Percentiles rank a stretch among this genome's conserved stretches.
Conservation (phyloP, 2,329 filamentous ascomycete genomes). For the Lachnellula subtilissima region DNA sequence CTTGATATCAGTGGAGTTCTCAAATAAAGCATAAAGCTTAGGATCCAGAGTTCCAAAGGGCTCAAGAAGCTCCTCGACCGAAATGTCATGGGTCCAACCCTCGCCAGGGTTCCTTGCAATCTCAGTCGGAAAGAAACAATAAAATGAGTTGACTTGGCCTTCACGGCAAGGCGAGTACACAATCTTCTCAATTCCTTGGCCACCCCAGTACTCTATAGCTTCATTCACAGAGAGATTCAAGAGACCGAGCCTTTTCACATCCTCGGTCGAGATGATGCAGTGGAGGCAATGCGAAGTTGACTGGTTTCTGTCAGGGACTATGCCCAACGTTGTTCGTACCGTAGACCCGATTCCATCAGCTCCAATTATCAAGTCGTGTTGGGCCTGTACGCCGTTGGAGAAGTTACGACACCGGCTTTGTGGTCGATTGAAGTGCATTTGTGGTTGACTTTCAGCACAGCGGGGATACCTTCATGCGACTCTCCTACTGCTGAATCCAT, state of each 20-base stretch:
- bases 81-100: constrained; percentile 23
- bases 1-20: constrained; percentile 28
- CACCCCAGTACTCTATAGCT: constrained; percentile 33
- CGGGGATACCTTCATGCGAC: constrained; percentile 50
- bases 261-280: constrained; percentile 31
- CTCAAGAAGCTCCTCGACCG: constrained; percentile 54
- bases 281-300: constrained; percentile 37
- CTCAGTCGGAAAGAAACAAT: constrained; percentile 35
- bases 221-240: constrained; percentile 20
- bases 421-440: constrained; percentile 43
- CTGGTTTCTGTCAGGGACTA: constrained; percentile 31
- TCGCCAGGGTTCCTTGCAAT: constrained; percentile 24
- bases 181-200: constrained; percentile 37
- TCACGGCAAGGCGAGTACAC: constrained; percentile 36
- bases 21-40: constrained; percentile 20
- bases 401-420: constrained; percentile 41
- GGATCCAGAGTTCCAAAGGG: constrained; percentile 56
- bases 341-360: constrained; percentile 58
- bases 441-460: constrained; percentile 47
- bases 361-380: constrained; percentile 38
- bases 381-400: constrained; percentile 27
- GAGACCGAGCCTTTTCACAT: constrained; percentile 22
- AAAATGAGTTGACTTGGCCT: constrained; percentile 35
- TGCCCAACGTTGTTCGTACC: constrained; percentile 59
- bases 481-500: constrained; percentile 55